Conservation (phyloP, 1,139 yeast species). For the Scheffersomyces illinoinensis region DNA sequence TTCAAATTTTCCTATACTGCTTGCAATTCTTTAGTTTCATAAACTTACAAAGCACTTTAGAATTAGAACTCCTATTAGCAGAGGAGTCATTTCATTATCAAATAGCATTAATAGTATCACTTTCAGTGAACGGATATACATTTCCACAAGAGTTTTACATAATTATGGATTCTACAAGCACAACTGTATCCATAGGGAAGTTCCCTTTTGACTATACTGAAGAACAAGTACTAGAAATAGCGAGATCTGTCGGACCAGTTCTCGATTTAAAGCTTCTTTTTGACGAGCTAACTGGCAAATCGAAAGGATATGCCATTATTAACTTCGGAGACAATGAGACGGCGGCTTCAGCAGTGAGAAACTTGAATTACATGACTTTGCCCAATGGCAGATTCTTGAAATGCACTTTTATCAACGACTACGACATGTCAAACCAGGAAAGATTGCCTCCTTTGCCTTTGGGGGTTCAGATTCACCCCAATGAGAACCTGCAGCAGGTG, state of each 20-base stretch:
- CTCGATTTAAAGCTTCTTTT: conserved; percentile 72
- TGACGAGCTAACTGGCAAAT: conserved; percentile 86
- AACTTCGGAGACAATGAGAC: conserved; percentile 77
- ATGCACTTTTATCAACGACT: conserved; percentile 68
- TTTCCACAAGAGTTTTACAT: neutral
- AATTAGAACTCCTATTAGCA: neutral
- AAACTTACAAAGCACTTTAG: neutral
- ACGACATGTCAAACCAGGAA: conserved; percentile 9
- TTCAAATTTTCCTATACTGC: no score
- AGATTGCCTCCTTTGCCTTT: conserved; percentile 46
- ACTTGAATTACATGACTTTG: conserved; percentile 74
- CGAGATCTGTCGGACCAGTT: conserved; percentile 85
- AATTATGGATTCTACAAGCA: conserved; percentile 4
- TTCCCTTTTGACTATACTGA: conserved; percentile 52
- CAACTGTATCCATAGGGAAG: conserved; percentile 17
- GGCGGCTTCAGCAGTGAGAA: conserved; percentile 89
- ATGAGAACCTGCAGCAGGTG: conserved; percentile 58
- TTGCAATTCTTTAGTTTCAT: neutral
- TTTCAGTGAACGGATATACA: neutral
- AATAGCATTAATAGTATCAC: neutral
- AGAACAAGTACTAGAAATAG: conserved; percentile 81
- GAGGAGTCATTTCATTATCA: neutral
- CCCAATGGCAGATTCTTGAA: conserved; percentile 67
- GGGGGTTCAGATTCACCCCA: conserved; percentile 53
- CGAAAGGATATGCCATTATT: conserved; percentile 88